Percentiles rank a stretch among this genome's conserved stretches.
These are phyloP conservation scores for Eremochloa ophiuroides DNA, from an alignment of 176 grass and related monocot genomes.

Conservation along the genomic window DNA sequence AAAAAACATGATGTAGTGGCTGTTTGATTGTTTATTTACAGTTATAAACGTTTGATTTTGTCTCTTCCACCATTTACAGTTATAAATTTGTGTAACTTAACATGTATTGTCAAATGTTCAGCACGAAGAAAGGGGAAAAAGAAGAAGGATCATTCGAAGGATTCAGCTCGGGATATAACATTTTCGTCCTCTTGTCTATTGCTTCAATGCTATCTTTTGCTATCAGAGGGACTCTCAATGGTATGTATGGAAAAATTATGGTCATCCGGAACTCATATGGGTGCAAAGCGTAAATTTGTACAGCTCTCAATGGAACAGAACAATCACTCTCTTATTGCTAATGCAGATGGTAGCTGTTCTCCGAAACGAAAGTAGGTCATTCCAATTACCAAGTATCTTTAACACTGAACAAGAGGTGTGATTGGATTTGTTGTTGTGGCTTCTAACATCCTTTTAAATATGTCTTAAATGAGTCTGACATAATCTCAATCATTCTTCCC, in stretches of 20 bases:
- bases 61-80: neutral
- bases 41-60: neutral
- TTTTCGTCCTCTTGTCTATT: conserved; percentile 73
- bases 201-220: conserved; percentile 81
- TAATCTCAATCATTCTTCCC: conserved; percentile 19
- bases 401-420: conserved; percentile 87
- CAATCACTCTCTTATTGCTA: conserved; percentile 12
- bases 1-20: neutral
- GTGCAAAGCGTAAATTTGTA: neutral
- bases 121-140: conserved; percentile 88
- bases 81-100: neutral
- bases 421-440: conserved; percentile 15
- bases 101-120: conserved; percentile 35
- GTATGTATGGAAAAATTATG: conserved; percentile 32
- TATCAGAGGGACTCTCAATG: conserved; percentile 95
- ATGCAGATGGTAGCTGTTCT: conserved; percentile 76
- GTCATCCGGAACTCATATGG: neutral
- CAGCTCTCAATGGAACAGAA: too few species aligned
- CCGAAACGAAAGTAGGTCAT: conserved; percentile 67
- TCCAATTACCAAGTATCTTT: conserved; percentile 69
- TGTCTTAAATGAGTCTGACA: conserved; percentile 3
- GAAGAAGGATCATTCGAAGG: conserved; percentile 73
- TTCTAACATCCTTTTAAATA: neutral
- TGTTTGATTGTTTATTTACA: neutral
- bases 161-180: conserved; percentile 51